Conservation (phyloP, 306 rosid species). For the Vigna hirtella region DNA sequence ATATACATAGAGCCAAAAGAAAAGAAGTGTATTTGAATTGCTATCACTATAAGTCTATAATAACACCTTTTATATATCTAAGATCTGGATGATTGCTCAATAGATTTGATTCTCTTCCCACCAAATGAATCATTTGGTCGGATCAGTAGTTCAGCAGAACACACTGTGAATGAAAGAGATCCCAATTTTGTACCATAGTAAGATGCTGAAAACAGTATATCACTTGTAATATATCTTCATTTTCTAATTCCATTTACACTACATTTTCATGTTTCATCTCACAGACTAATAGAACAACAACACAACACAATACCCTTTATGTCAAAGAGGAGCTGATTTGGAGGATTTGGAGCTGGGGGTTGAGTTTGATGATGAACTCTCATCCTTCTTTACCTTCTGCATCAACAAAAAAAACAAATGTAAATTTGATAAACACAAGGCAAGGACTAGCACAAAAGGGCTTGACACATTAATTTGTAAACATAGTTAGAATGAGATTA, state of each 20-base stretch:
- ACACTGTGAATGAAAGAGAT: constrained; percentile 5
- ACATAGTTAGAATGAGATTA: not conserved
- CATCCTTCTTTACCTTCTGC: constrained; percentile 53
- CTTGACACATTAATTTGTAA: not conserved
- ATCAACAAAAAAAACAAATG: not conserved
- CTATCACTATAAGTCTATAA: not conserved
- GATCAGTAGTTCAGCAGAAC: not conserved
- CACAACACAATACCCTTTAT: not conserved
- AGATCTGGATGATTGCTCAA: constrained; percentile 28
- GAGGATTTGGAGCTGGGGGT: constrained; percentile 48
- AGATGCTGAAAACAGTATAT: constrained; percentile 6
- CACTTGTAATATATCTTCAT: constrained; percentile 13
- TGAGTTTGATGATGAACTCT: constrained; percentile 48
- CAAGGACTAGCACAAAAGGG: not conserved
- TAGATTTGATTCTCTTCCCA: constrained; percentile 26
- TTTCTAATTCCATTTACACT: constrained; percentile 13
- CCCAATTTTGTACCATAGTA: not conserved
- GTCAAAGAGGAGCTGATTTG: constrained; percentile 47
- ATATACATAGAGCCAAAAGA: not conserved
- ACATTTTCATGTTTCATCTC: constrained; percentile 29
- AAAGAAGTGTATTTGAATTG: constrained; percentile 5
- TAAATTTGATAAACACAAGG: constrained; percentile 3
- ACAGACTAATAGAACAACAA: not conserved
- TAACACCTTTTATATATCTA: constrained; percentile 1
- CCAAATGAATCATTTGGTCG: not conserved